Base-by-base conservation (phyloP, 2,329 filamentous ascomycete species). In the Fonsecaea nubica region DNA sequence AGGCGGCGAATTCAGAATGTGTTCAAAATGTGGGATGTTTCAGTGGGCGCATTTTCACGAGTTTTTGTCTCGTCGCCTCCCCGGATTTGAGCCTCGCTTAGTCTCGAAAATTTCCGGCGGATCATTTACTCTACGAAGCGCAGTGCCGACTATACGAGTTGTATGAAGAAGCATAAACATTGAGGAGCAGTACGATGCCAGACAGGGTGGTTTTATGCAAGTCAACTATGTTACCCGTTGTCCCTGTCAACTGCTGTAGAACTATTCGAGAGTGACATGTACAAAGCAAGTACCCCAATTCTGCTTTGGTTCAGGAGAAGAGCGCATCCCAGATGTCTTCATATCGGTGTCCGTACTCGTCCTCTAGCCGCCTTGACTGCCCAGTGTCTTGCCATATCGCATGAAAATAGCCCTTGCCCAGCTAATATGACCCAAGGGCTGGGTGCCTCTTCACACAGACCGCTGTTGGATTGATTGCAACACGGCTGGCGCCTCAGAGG, bases 401-500 rank as follows among this genome's bases (percentile, higher is more conserved):
- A 30, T n/a, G 45, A 25, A 5, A 12, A 30, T 50, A 50, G 10
- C 25, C 9, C 45, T 30, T 50, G 12, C 30, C 45, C 9, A 25
- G 45, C 45, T 50, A 50, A 13, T 30, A 30, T 25, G 45, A 5
- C 25, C 25, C 10, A 50, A 18, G 21, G 30, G 9, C 4, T 50
- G 25, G 45, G 9, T 10, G 12, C 12, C 45, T 21, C 12, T 25
- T 6, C 18, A 50, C 12, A 13, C 21, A 13, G 12, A 9, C 45
- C 5, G 45, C 21, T 50, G 7, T 50, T 50, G n/a, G 9, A 50
- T 25, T 50, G 18, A 25, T 10, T 25, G n/a, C 45, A 25, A 25
- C 18, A 30, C 45, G 1, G 9, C 21, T 50, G 45, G 30, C 8
- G 8, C 53, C 15, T 18, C 4, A 94, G 89, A 3, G 94, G 93